Evolutionary conservation across 106 monocot species (phyloP).

Genomic region (Dendrobium chrysotoxum): DNA sequence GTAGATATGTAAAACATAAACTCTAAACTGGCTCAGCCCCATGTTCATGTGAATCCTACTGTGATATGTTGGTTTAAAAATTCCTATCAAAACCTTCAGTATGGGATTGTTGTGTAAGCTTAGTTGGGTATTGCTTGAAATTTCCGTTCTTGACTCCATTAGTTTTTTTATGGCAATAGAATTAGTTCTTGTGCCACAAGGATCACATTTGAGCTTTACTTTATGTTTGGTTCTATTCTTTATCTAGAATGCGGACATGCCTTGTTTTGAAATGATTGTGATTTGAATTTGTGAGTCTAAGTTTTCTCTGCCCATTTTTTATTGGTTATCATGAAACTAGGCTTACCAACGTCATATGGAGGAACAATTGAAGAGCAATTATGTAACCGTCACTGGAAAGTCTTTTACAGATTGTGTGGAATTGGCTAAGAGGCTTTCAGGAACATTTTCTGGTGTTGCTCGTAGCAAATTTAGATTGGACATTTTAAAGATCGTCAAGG

Average conservation of each 20-base stretch:
- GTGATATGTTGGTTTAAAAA: neutral
- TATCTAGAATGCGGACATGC: no score
- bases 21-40: neutral
- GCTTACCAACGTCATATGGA: constrained; percentile 41
- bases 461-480: constrained; percentile 68
- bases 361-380: constrained; percentile 25
- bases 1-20: neutral
- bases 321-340: constrained; percentile 24
- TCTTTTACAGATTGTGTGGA: constrained; percentile 71
- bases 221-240: no score
- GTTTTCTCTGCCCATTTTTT: neutral
- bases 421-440: constrained; percentile 66
- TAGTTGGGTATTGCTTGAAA: neutral
- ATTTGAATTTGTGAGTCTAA: neutral
- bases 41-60: neutral
- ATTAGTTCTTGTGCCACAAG: neutral
- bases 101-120: neutral
- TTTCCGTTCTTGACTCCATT: neutral
- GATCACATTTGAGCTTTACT: no score
- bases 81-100: neutral
- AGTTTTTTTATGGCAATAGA: neutral
- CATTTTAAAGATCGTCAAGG: constrained; percentile 71
- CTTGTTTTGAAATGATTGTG: neutral
- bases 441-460: constrained; percentile 66
- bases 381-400: constrained; percentile 43